A percentile compares a stretch with the other conserved stretches of the same genome.
phyloP scores from a whole-genome alignment of 441 rosid species.

The Capsella rubella region DNA sequence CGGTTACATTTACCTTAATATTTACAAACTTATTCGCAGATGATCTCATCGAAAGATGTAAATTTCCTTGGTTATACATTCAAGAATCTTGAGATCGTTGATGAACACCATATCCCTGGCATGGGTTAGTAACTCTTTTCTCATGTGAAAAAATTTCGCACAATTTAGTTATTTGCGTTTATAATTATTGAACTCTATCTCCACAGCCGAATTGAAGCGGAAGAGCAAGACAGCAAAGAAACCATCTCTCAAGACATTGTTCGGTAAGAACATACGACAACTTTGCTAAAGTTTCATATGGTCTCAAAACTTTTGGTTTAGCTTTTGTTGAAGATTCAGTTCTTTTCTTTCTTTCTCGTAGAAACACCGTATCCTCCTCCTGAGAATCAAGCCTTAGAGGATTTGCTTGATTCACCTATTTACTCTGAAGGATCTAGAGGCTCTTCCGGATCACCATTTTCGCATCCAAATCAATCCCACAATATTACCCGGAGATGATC shows the following conservation, averaged over 20 bases:
- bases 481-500: conserved; percentile 30
- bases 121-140: conserved; percentile 48
- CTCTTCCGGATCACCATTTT: conserved; percentile 43
- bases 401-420: conserved; percentile 53
- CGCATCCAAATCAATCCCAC: conserved; percentile 27
- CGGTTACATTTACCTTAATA: too few species aligned
- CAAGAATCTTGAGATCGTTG: conserved; percentile 64
- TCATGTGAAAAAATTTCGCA: neutral
- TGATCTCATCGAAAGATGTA: conserved; percentile 61
- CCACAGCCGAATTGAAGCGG: conserved; percentile 52
- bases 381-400: conserved; percentile 48
- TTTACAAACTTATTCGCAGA: conserved; percentile 48
- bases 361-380: conserved; percentile 46
- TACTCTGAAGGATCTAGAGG: conserved; percentile 47
- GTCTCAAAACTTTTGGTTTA: neutral
- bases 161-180: conserved; percentile 11
- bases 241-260: conserved; percentile 57
- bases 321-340: conserved; percentile 7
- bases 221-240: conserved; percentile 51
- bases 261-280: conserved; percentile 38
- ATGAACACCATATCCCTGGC: conserved; percentile 55
- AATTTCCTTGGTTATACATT: conserved; percentile 68
- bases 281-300: neutral
- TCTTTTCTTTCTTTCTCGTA: conserved; percentile 21
- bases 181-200: neutral